These are phyloP conservation scores for Backusella parvicylindrica DNA, from an alignment of 192 early-diverging fungal species.

Conservation along the genomic window DNA sequence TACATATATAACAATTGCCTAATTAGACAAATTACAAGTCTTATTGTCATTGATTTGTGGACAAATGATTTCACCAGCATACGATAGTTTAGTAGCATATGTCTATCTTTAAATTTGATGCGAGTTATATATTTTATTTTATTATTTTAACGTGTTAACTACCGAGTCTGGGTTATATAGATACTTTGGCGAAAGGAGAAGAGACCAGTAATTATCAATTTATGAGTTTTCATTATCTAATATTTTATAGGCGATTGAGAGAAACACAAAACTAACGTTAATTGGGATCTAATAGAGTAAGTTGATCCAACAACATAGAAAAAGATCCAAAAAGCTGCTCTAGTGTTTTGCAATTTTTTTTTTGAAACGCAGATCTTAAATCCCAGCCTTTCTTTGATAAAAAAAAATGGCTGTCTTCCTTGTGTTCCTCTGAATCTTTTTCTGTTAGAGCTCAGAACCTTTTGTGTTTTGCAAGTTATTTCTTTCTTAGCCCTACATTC, in stretches of 20 bases:
- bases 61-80: neutral
- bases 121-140: neutral
- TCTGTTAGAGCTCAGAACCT: neutral
- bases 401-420: neutral
- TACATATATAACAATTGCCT: neutral
- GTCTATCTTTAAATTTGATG: neutral
- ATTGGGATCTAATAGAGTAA: slow-evolving; percentile 6
- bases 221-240: neutral
- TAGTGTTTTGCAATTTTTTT: neutral
- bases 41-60: neutral
- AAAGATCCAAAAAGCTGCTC: neutral
- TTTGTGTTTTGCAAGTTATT: neutral
- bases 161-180: neutral
- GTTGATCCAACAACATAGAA: slow-evolving; percentile 7
- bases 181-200: neutral
- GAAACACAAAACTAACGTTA: slow-evolving; percentile 4
- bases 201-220: neutral
- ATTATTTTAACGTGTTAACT: neutral
- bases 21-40: neutral
- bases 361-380: slow-evolving; percentile 1
- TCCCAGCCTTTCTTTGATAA: neutral
- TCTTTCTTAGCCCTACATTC: neutral
- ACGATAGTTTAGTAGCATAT: slow-evolving; percentile 1
- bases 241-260: neutral
- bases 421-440: neutral